Conservation (phyloP, 257 asterid genomes). For the Forsythia viridissima region DNA sequence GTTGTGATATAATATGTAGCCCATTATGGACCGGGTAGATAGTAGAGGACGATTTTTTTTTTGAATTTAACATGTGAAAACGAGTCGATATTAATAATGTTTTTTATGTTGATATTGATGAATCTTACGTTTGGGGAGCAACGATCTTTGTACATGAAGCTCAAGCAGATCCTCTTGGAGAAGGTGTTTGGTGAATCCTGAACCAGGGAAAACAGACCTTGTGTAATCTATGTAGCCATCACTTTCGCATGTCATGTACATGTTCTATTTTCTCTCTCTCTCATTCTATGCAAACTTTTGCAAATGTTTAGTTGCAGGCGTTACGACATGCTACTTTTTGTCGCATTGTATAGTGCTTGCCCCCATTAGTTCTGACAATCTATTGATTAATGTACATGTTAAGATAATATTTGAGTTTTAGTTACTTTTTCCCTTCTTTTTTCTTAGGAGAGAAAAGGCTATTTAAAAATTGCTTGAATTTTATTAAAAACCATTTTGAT, state of each 20-base stretch:
- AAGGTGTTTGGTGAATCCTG: constrained; percentile 49
- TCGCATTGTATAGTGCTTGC: constrained; percentile 24
- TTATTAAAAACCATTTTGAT: not conserved
- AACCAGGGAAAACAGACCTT: constrained; percentile 8
- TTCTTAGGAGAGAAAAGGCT: not conserved
- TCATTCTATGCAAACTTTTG: not conserved
- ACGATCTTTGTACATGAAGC: constrained; percentile 46
- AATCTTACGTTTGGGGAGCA: constrained; percentile 76
- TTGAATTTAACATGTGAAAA: not conserved
- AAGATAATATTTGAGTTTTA: not conserved
- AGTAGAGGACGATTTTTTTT: not conserved
- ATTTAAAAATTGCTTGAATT: not conserved
- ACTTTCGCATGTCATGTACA: constrained; percentile 15
- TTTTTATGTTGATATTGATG: constrained; percentile 57
- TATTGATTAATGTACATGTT: not conserved
- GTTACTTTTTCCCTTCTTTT: not conserved
- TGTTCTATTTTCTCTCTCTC: not conserved
- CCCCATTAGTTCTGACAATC: not conserved
- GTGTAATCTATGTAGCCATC: constrained; percentile 22
- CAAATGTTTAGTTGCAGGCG: constrained; percentile 13
- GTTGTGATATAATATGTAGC: too few species aligned
- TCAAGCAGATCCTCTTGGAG: constrained; percentile 64
- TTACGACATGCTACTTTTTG: not conserved
- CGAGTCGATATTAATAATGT: not conserved
- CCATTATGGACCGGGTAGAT: constrained; percentile 67